phyloP scores from a whole-genome alignment of 2,329 filamentous ascomycete genomes.

The Falciphora oryzae region DNA sequence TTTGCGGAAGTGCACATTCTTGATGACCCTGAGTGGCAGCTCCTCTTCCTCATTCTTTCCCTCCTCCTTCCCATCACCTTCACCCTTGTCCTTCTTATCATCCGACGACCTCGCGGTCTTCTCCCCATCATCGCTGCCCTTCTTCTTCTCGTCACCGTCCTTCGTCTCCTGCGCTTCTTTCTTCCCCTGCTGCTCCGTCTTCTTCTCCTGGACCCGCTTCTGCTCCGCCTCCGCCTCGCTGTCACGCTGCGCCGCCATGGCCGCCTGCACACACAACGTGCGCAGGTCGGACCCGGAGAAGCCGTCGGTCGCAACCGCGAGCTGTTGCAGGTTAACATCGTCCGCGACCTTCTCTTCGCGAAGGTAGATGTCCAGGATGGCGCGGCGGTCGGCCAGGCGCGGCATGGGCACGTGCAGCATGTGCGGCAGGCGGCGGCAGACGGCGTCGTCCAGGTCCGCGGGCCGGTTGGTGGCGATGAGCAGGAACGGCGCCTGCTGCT shows the following conservation, averaged over 20 bases:
- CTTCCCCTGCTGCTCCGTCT: no score
- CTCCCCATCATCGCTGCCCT: no score
- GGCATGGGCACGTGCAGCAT: conserved; percentile 84
- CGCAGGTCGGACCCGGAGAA: conserved; percentile 7
- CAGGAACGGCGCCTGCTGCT: conserved; percentile 77
- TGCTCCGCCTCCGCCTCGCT: not conserved
- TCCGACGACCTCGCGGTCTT: no score
- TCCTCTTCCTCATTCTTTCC: not conserved
- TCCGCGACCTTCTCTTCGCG: conserved; percentile 89
- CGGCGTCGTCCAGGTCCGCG: conserved; percentile 84
- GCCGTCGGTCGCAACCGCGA: conserved; percentile 1
- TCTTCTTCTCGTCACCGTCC: no score
- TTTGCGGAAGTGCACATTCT: not conserved
- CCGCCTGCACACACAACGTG: conserved; percentile 8
- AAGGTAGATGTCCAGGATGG: conserved; percentile 70
- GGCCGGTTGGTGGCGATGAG: conserved; percentile 96
- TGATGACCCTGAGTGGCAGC: not conserved
- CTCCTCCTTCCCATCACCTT: not conserved
- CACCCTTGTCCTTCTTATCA: no score
- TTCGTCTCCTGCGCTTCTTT: no score
- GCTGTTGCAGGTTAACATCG: conserved; percentile 65
- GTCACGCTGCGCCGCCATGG: conserved; percentile 5
- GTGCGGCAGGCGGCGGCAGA: conserved; percentile 80
- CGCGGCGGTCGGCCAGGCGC: conserved; percentile 89
- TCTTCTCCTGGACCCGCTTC: not conserved